Percentiles rank a stretch among this genome's conserved stretches.
Conservation (phyloP, 2,329 filamentous ascomycete genomes). For the Paecilomyces fulvus region DNA sequence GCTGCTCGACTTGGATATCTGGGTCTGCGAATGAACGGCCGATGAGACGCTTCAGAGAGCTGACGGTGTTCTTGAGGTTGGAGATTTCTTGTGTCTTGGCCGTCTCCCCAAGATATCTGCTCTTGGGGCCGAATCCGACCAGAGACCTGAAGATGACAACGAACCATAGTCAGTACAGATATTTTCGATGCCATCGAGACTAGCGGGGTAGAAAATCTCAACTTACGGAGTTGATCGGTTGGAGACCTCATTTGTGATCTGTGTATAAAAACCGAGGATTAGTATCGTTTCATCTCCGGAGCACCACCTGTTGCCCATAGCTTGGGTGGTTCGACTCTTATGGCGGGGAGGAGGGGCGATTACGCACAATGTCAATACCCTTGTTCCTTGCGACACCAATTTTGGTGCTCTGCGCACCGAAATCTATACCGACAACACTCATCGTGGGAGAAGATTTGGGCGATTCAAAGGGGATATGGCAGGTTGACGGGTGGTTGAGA, state of each 20-base stretch:
- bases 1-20: slow-evolving; percentile 86
- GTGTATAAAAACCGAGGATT: slow-evolving; percentile 9
- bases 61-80: slow-evolving; percentile 98
- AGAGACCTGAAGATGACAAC: slow-evolving; percentile 56
- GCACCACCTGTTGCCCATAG: not conserved
- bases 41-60: slow-evolving; percentile 82
- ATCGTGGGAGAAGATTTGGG: slow-evolving; percentile 34
- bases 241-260: slow-evolving; percentile 99
- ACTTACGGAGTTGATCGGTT: slow-evolving; percentile 97
- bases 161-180: slow-evolving; percentile 5
- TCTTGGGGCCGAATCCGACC: slow-evolving; percentile 90
- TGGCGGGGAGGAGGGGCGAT: slow-evolving; percentile 7
- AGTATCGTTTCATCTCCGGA: not conserved
- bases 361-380: slow-evolving; percentile 95
- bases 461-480: slow-evolving; percentile 7
- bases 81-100: slow-evolving; percentile 99
- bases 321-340: not conserved
- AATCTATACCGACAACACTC: slow-evolving; percentile 73
- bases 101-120: slow-evolving; percentile 85
- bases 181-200: slow-evolving; percentile 3
- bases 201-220: slow-evolving; percentile 1
- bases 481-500: slow-evolving; percentile 11
- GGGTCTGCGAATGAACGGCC: slow-evolving; percentile 82
- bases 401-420: slow-evolving; percentile 94
- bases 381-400: slow-evolving; percentile 97